Evolutionary conservation across 1,284 basidiomycete genomes (phyloP).

Genomic region (Fomitopsis betulina): DNA sequence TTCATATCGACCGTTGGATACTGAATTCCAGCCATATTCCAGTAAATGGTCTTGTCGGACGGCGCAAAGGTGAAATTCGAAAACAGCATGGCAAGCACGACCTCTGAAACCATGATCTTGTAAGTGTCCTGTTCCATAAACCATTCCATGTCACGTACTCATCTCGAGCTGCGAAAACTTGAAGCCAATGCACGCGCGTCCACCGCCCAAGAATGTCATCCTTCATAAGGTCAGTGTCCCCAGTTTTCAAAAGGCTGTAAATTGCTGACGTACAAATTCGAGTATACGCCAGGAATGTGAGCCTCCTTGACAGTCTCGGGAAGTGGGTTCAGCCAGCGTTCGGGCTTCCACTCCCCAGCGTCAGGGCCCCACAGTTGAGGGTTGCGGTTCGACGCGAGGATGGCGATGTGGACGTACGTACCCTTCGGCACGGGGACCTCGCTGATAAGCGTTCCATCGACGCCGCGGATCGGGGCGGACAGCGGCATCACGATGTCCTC

Average conservation of each 20-base stretch:
- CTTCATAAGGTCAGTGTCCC: slow-evolving; percentile 2
- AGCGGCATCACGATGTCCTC: slow-evolving; percentile 53
- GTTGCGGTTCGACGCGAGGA: slow-evolving; percentile 37
- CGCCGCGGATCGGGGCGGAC: slow-evolving; percentile 34
- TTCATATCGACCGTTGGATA: slow-evolving; percentile 18
- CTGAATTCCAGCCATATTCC: slow-evolving; percentile 17
- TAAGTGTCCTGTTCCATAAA: not conserved
- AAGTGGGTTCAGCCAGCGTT: slow-evolving; percentile 12
- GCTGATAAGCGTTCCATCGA: slow-evolving; percentile 32
- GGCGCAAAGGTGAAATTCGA: slow-evolving; percentile 12
- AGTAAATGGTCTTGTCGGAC: slow-evolving; percentile 14
- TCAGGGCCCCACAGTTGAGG: slow-evolving; percentile 7
- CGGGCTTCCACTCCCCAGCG: slow-evolving; percentile 9
- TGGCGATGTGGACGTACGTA: slow-evolving; percentile 34
- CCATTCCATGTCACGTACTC: slow-evolving; percentile 9
- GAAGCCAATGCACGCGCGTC: slow-evolving; percentile 18
- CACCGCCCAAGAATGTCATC: slow-evolving; percentile 20
- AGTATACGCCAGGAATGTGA: slow-evolving; percentile 13
- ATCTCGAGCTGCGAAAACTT: slow-evolving; percentile 17
- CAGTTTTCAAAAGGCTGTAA: too few species aligned
- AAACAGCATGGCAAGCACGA: slow-evolving; percentile 10
- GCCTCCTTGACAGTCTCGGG: slow-evolving; percentile 9
- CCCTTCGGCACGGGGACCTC: slow-evolving; percentile 42
- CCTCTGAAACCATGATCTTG: slow-evolving; percentile 1
- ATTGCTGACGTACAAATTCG: slow-evolving; percentile 11